phyloP scores from a whole-genome alignment of 78 protist genomes.

The Goniomonas avonlea region DNA sequence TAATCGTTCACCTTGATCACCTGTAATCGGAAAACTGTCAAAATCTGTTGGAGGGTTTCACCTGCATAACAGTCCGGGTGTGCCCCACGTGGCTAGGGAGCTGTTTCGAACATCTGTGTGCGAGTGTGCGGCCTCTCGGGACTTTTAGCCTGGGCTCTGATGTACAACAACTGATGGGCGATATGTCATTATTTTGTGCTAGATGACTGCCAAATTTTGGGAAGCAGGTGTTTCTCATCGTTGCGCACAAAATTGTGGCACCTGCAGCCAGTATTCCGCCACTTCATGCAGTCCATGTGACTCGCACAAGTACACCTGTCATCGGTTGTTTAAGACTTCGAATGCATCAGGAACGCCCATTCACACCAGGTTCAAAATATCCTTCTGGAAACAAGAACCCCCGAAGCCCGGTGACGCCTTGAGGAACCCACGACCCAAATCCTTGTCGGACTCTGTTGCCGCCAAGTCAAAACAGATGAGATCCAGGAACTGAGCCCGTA shows the following conservation, averaged over 20 bases:
- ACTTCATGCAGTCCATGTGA: constrained; percentile 56
- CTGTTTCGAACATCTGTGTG: not conserved
- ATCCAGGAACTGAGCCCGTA: too few species aligned
- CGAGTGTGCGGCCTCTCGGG: not conserved
- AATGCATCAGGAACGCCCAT: too few species aligned
- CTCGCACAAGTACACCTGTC: constrained; percentile 78
- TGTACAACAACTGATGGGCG: not conserved
- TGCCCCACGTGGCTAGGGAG: too few species aligned
- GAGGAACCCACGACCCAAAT: constrained; percentile 79
- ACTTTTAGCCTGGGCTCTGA: not conserved
- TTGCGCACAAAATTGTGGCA: too few species aligned
- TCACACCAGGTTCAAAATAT: constrained; percentile 83
- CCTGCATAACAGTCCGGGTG: not conserved
- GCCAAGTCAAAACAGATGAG: too few species aligned
- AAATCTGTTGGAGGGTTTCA: not conserved
- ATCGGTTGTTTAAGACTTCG: too few species aligned
- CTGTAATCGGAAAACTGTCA: too few species aligned
- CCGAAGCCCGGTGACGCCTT: constrained; percentile 71
- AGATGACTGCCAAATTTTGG: too few species aligned
- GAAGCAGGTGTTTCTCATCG: too few species aligned
- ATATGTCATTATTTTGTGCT: not conserved
- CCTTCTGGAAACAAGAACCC: constrained; percentile 87
- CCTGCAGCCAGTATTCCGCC: constrained; percentile 82
- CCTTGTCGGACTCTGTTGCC: constrained; percentile 50
- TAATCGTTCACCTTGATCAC: constrained; percentile 78